Evolutionary conservation across 73 alveolate species (phyloP).

Genomic region (Tetrahymena elliotti): DNA sequence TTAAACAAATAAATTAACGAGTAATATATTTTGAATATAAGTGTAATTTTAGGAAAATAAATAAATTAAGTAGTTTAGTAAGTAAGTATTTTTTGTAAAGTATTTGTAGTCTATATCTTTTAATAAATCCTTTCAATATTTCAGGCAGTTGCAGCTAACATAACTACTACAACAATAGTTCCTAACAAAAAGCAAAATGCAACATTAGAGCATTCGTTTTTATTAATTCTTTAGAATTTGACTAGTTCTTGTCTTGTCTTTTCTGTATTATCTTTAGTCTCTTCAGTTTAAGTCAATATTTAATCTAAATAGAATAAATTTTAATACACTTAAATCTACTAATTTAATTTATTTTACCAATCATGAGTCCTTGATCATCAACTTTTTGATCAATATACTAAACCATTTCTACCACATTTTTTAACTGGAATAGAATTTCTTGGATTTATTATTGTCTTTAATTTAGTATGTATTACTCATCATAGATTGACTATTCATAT

Average conservation of each 20-base stretch:
- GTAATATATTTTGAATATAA: too few relatives aligned
- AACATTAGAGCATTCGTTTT: neutral
- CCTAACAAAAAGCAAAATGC: neutral
- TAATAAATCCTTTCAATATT: neutral
- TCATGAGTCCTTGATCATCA: neutral
- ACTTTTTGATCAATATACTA: neutral
- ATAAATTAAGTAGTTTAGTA: neutral
- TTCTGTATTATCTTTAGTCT: neutral
- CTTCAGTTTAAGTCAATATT: neutral
- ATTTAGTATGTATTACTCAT: neutral
- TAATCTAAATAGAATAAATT: neutral
- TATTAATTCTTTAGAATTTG: neutral
- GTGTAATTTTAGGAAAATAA: too few relatives aligned
- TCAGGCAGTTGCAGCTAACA: neutral
- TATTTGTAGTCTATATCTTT: too few relatives aligned
- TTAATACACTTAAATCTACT: neutral
- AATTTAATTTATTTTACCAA: neutral
- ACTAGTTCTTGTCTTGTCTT: neutral
- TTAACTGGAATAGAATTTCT: neutral
- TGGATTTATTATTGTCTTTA: neutral
- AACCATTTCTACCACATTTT: neutral
- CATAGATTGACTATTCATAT: neutral
- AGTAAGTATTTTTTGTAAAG: too few relatives aligned
- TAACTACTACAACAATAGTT: neutral
- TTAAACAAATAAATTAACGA: too few relatives aligned